Evolutionary conservation across 148 eudicot species (phyloP).

Genomic region (Heliosperma pusillum): DNA sequence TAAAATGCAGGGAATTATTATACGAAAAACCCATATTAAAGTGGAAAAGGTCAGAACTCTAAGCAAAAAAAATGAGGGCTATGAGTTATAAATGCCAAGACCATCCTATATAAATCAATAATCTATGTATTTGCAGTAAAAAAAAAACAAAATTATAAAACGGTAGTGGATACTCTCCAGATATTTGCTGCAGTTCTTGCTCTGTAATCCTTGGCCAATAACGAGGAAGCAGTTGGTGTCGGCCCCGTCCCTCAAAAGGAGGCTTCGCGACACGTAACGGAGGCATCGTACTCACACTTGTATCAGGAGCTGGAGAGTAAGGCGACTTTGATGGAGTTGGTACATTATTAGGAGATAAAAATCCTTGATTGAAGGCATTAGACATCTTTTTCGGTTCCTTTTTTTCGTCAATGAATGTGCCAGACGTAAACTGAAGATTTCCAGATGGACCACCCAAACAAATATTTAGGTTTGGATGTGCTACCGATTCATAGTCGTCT

Average conservation of each 20-base stretch:
- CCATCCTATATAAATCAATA: background rate
- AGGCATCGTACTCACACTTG: constrained; percentile 39
- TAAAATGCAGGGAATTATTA: background rate
- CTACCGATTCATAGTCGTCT: constrained; percentile 42
- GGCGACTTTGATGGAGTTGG: constrained; percentile 54
- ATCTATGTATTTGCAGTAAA: background rate
- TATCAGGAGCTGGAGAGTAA: constrained; percentile 44
- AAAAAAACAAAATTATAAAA: background rate
- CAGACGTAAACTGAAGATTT: constrained; percentile 36
- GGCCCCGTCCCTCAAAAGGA: constrained; percentile 83
- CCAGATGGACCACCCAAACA: constrained; percentile 56
- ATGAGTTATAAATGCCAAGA: background rate
- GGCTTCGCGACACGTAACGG: constrained; percentile 85
- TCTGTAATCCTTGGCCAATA: constrained; percentile 99
- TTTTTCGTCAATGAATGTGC: constrained; percentile 44
- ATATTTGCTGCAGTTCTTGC: constrained; percentile 91
- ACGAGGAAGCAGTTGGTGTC: constrained; percentile 94
- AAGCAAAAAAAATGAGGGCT: background rate
- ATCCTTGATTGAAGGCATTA: constrained; percentile 47
- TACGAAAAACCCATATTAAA: no score
- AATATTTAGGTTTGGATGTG: constrained; percentile 64
- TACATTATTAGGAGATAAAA: constrained; percentile 52
- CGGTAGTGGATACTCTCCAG: constrained; percentile 89
- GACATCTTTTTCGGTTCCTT: constrained; percentile 41
- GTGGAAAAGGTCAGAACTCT: background rate